Evolutionary conservation across 2,329 filamentous ascomycete species (phyloP).

Genomic region (Xylaria hypoxylon): DNA sequence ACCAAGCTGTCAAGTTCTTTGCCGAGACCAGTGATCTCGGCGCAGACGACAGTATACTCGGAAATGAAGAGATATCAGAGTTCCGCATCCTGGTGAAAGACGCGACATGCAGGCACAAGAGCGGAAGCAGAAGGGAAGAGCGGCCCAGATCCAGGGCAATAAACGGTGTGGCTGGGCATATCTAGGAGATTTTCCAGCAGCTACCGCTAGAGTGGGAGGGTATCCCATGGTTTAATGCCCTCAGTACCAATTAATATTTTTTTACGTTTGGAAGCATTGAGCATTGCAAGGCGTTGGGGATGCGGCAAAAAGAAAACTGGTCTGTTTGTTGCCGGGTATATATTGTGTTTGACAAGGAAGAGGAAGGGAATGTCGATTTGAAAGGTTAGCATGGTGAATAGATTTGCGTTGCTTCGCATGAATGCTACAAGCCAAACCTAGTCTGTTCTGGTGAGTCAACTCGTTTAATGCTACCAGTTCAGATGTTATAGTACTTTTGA

Average conservation of each 20-base stretch:
- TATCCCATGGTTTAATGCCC: slow-evolving; percentile 1
- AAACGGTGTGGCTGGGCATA: slow-evolving; percentile 34
- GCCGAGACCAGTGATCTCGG: slow-evolving; percentile 88
- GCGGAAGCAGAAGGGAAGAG: slow-evolving; percentile 19
- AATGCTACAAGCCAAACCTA: not conserved
- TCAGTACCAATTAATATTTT: not conserved
- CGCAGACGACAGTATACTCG: slow-evolving; percentile 84
- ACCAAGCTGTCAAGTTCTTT: slow-evolving; percentile 85
- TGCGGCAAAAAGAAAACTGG: slow-evolving; percentile 1
- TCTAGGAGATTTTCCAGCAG: slow-evolving; percentile 26
- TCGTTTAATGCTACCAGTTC: not conserved
- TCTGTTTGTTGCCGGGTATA: not conserved
- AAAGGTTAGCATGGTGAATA: slow-evolving; percentile 4
- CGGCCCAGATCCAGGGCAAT: slow-evolving; percentile 29
- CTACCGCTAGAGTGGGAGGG: slow-evolving; percentile 12
- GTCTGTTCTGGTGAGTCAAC: not conserved
- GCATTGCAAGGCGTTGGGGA: slow-evolving; percentile 37
- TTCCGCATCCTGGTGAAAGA: slow-evolving; percentile 43
- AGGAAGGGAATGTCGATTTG: not conserved
- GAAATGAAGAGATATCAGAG: slow-evolving; percentile 76
- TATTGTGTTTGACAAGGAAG: not conserved
- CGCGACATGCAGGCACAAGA: slow-evolving; percentile 28
- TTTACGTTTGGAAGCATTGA: slow-evolving; percentile 7
- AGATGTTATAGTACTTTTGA: not conserved
- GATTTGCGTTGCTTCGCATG: not conserved